Base-by-base conservation (phyloP, 345 rosid genomes). In the Dimocarpus longan region DNA sequence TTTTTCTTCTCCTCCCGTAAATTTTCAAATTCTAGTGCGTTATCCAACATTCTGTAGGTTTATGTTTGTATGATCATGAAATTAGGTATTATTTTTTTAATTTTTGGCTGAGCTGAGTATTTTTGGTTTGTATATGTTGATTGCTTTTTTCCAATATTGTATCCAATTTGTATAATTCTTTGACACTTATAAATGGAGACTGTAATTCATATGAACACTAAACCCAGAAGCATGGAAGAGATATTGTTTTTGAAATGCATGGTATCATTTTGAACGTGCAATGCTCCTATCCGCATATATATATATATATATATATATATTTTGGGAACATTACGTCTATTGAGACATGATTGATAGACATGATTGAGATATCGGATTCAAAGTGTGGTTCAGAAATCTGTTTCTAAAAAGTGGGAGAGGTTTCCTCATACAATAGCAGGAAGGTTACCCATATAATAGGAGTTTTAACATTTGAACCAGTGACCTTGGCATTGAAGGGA, bases 81-180 rank as follows among this genome's bases (percentile, higher is more conserved):
- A 59, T 52, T 74, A 72, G 66, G 57, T 28, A 37, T 57, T 64
- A 28, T 60, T 59, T 60, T 68, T 63, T 24, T 9, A 4, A 22
- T 65, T 18, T 62, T 19, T 5, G 7, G 71, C 75, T 77, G 57
- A 59, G 66, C 26, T 54, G 39, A 21, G 28, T 70, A 19, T 70
- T 57, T 74, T 42, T 43, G 70, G 68, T 76, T 56, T 88, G 89
- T 80, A 85, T 80, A 83, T 83, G 82, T 76, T 77, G 82, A 59
- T 66, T 64, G 32, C 68, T 77, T 71, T 16, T 26, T 78, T 43
- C n/a, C 3, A 7, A 18, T 54, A 15, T 66, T 50, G 50, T 65
- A 66, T 66, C 60, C 62, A 56, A 66, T 73, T 67, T 78, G 74
- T 76, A 84, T 63, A 66, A 75, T 76, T 82, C 79, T 74, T 84